Base-by-base conservation (phyloP, 805 yeast species). In the Saccharomycopsis fodiens region DNA sequence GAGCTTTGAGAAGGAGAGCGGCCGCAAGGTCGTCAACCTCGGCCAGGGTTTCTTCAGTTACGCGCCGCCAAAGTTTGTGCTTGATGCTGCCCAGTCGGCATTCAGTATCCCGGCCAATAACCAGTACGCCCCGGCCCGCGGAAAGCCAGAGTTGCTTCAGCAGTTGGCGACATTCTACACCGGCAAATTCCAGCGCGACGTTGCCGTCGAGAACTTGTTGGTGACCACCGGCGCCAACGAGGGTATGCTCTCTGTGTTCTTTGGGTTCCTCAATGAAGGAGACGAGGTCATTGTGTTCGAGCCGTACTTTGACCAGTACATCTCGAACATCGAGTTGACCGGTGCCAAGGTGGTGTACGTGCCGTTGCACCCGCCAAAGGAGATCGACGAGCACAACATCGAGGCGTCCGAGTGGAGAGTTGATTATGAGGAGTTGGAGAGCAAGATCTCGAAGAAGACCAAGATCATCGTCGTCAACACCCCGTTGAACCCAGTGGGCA, bases 31-130 rank as follows among this genome's bases (percentile, higher is more conserved):
- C 46, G 81, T 82, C 50, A 93, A 93, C 57, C 73, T 93, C 47
- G 98, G 98, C 29, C 98, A 93, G 63, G 98, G 98, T 1, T 93
- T 93, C 66, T 93, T 93, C 69, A 87, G 96, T 2, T 93, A 91
- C 62, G 76, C 89, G 25, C 98, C 98, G 2, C 98, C 98, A 1
- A 75, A 79, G n/a, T 93, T 93, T 64, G 96, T 95, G 13, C 70
- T 84, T 48, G 73, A 78, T 8, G 94, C 96, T 4, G 94, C 91
- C 15, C 76, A 79, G 53, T 70, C 73, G 36, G 91, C 96, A 0
- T 69, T 88, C 38, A 79, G 77, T 45, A 69, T 68, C 29, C 82
- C 97, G 2, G 71, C 79, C 48, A 77, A 77, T 60, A 93, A 93
- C 64, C 98, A 93, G 65, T 93, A 93, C 59, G 86, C 97, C 2